Evolutionary conservation across 495 filamentous ascomycete genomes (phyloP).

Genomic region (Hypomontagnella monticulosa): DNA sequence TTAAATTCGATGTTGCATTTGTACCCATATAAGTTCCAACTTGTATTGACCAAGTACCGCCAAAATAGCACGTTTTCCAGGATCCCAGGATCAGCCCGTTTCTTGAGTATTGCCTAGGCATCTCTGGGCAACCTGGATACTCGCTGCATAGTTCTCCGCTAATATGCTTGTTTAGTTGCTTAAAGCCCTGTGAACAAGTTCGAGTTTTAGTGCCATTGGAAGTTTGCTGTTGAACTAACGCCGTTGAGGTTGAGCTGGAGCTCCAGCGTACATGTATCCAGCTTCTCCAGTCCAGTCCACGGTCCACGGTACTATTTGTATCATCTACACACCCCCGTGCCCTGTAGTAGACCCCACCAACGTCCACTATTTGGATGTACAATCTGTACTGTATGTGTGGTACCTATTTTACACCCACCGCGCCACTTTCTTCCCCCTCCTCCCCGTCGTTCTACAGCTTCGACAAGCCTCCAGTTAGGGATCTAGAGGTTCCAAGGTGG

Average conservation of each 20-base stretch:
- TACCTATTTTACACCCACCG: slow-evolving; percentile 22
- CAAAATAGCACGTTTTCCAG: slow-evolving; percentile 6
- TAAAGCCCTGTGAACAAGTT: slow-evolving; percentile 30
- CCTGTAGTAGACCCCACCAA: slow-evolving; percentile 21
- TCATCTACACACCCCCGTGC: slow-evolving; percentile 30
- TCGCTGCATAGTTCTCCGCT: slow-evolving; percentile 22
- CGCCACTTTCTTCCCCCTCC: slow-evolving; percentile 12
- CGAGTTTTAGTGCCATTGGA: slow-evolving; percentile 27
- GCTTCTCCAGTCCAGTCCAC: slow-evolving; percentile 15
- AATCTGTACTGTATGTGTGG: slow-evolving; percentile 23
- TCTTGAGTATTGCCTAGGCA: not conserved
- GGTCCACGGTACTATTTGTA: no score
- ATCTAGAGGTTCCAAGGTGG: no score
- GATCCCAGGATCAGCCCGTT: not conserved
- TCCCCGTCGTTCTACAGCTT: not conserved
- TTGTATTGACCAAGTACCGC: slow-evolving; percentile 29
- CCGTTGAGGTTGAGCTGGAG: slow-evolving; percentile 5
- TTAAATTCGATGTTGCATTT: not conserved
- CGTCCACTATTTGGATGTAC: no score
- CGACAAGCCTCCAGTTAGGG: slow-evolving; percentile 1
- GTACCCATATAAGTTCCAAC: slow-evolving; percentile 15
- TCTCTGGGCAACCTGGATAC: slow-evolving; percentile 21
- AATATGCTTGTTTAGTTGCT: slow-evolving; percentile 32
- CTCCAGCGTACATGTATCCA: not conserved
- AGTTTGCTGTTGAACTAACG: slow-evolving; percentile 35